phyloP scores from a whole-genome alignment of 2,329 filamentous ascomycete species.

The Coniochaeta prunicola region DNA sequence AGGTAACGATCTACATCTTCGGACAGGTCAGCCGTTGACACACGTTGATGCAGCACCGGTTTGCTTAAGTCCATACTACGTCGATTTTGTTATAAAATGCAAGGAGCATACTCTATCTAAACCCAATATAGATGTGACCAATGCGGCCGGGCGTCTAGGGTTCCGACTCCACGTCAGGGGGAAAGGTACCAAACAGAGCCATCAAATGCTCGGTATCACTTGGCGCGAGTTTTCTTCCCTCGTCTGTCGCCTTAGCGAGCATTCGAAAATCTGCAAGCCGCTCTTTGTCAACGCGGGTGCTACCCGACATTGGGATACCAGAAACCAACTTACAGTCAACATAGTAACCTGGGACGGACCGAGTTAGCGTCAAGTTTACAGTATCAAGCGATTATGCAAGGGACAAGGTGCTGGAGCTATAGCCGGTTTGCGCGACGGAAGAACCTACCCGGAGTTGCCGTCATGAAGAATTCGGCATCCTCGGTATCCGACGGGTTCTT shows the following conservation, averaged over 20 bases:
- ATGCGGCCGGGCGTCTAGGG: slow-evolving; percentile 11
- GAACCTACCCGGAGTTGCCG: slow-evolving; percentile 22
- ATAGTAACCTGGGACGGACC: slow-evolving; percentile 19
- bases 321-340: slow-evolving; percentile 25
- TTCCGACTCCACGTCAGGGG: slow-evolving; percentile 25
- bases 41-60: neutral
- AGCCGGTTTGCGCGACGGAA: neutral
- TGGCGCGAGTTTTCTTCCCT: slow-evolving; percentile 17
- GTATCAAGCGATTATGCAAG: neutral
- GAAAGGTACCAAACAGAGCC: slow-evolving; percentile 28
- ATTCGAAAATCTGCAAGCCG: slow-evolving; percentile 23
- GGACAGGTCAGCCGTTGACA: neutral
- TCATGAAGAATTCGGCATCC: slow-evolving; percentile 28
- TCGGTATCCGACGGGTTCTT: slow-evolving; percentile 24
- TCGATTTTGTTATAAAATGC: neutral
- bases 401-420: neutral
- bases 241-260: slow-evolving; percentile 20
- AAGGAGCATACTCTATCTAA: neutral
- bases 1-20: neutral
- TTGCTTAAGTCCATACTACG: neutral
- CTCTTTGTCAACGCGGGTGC: slow-evolving; percentile 8
- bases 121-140: neutral
- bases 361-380: slow-evolving; percentile 4
- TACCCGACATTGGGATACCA: slow-evolving; percentile 26
- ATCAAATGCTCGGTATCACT: slow-evolving; percentile 23